phyloP scores from a whole-genome alignment of 2,329 filamentous ascomycete species.

The Trichothecium sympodiale region DNA sequence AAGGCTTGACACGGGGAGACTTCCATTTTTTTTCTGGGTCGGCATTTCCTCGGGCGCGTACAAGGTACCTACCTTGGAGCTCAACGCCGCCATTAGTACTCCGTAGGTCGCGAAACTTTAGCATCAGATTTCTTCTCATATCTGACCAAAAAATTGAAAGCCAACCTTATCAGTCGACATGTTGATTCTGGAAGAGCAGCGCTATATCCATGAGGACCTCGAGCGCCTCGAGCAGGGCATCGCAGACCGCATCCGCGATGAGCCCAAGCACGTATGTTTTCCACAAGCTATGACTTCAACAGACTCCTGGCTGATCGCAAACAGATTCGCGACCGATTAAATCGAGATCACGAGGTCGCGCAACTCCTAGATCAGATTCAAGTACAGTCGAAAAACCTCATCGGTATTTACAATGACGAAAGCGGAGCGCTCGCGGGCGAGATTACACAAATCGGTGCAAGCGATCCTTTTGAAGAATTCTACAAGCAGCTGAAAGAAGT shows the following conservation, averaged over 20 bases:
- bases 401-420: slow-evolving; percentile 75
- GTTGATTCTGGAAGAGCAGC: slow-evolving; percentile 87
- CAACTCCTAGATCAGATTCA: slow-evolving; percentile 83
- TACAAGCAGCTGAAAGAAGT: slow-evolving; percentile 74
- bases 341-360: slow-evolving; percentile 83
- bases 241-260: slow-evolving; percentile 76
- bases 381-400: slow-evolving; percentile 67
- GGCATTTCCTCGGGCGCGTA: slow-evolving; percentile 1
- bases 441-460: slow-evolving; percentile 71
- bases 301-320: slow-evolving; percentile 10
- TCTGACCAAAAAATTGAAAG: too few relatives aligned
- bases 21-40: slow-evolving; percentile 1
- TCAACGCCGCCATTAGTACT: too few relatives aligned
- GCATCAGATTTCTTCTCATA: too few relatives aligned
- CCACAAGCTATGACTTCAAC: slow-evolving; percentile 7
- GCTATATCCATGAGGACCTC: slow-evolving; percentile 89
- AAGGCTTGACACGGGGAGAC: not conserved
- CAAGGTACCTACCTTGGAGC: too few relatives aligned
- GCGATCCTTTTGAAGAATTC: slow-evolving; percentile 84
- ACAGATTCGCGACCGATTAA: slow-evolving; percentile 78
- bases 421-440: slow-evolving; percentile 64
- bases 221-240: slow-evolving; percentile 93
- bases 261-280: slow-evolving; percentile 68
- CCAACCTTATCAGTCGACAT: slow-evolving; percentile 37
- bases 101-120: too few relatives aligned